Evolutionary conservation across 2,329 filamentous ascomycete species (phyloP), one percentile per base, ranked within the genome.

Genomic region (Colletotrichum brevisporum): DNA sequence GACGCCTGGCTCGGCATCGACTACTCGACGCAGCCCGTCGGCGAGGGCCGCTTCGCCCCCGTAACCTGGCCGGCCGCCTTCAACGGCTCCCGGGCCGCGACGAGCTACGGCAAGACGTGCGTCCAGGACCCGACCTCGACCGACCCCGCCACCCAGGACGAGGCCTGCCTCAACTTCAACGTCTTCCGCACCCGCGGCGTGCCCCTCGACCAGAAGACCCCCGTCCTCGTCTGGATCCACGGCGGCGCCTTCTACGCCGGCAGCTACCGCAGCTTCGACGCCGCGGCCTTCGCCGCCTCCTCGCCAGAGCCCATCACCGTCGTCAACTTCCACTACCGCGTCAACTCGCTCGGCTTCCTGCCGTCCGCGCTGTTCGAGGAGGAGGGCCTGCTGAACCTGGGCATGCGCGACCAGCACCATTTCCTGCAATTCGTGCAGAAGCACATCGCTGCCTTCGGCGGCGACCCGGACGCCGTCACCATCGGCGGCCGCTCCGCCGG

Each of bases 381-480:
- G 5, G 87, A 89, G 64, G 88, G 88, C 0, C 82, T 85, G 6
- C 75, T 86, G 2, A 92, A 92, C 71, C 75, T 90, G 2, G 90
- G 90, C 5, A 79, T 91, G 5, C 80, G 87, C 0, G 90, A 92
- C 72, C 89, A 91, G 75, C 81, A 88, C 43, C 78, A 89, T 5
- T 89, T 85, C 0, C 78, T 92, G 26, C 73, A 91, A 71, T 92
- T 90, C 90, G 83, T 90, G 0, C 84, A 87, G 8, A 87, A 90
- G 70, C 90, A 92, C 73, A 90, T 92, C 65, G 85, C 81, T 0
- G 80, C 84, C 1, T 93, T 92, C 75, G 91, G 91, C 2, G 91
- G 90, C 3, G 89, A 92, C 73, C 88, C 90, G 0, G 79, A 81
- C 3, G 88, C 88, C 69, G 89, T 92, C 8, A 91, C 89, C 0